These are phyloP conservation scores for Talaromyces sp. DNA, from an alignment of 2,329 filamentous ascomycete genomes.

Conservation along the genomic window DNA sequence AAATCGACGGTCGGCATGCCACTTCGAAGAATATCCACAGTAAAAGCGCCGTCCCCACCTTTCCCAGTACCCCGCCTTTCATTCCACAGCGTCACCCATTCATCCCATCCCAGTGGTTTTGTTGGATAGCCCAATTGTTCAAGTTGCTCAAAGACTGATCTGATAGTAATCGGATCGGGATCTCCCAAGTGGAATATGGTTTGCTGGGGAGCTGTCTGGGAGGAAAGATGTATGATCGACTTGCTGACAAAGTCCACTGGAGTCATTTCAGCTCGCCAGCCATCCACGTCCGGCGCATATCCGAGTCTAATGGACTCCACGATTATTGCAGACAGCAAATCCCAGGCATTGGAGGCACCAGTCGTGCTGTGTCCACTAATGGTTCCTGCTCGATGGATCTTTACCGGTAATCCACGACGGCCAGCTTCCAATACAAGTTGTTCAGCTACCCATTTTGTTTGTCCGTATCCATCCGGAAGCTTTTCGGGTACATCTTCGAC, in stretches of 20 bases:
- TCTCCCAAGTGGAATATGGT: constrained; percentile 70
- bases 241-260: constrained; percentile 76
- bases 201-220: constrained; percentile 58
- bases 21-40: constrained; percentile 70
- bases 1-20: constrained; percentile 75
- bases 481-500: constrained; percentile 65
- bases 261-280: constrained; percentile 78
- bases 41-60: constrained; percentile 66
- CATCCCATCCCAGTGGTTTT: constrained; percentile 60
- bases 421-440: constrained; percentile 66
- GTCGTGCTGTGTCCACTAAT: constrained; percentile 72
- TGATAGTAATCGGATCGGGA: constrained; percentile 62
- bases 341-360: constrained; percentile 72
- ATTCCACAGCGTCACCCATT: constrained; percentile 70
- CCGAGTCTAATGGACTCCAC: constrained; percentile 73
- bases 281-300: constrained; percentile 62
- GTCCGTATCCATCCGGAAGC: constrained; percentile 67
- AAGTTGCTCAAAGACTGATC: constrained; percentile 60
- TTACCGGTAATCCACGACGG: constrained; percentile 62
- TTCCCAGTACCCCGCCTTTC: constrained; percentile 62
- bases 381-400: constrained; percentile 68
- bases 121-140: constrained; percentile 66
- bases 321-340: constrained; percentile 69
- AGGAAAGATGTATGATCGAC: constrained; percentile 65
- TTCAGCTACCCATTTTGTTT: constrained; percentile 78